A percentile compares a stretch with the other conserved stretches of the same genome.
Conservation (phyloP, 352 stramenopile genomes). For the Phytopythium ostracodes region DNA sequence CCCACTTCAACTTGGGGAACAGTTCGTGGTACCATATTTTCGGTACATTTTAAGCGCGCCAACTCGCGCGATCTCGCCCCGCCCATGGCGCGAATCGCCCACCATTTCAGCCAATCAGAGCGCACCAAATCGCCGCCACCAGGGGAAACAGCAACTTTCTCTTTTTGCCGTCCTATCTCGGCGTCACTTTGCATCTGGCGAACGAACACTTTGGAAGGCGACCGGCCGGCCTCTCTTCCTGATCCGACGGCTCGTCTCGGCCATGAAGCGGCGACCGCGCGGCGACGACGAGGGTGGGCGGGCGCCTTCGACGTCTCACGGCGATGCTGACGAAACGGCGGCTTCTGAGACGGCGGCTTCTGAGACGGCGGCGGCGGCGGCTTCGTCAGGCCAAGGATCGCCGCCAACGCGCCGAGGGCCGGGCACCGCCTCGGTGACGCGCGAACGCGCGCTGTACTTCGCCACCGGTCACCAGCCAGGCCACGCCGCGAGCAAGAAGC, state of each 20-base stretch:
- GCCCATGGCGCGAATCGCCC: not conserved
- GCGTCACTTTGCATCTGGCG: not conserved
- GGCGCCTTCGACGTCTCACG: not conserved
- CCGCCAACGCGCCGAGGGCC: slow-evolving; percentile 8
- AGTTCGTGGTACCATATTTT: too few relatives aligned
- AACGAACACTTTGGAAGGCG: not conserved
- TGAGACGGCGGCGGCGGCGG: not conserved
- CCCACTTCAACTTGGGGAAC: too few relatives aligned
- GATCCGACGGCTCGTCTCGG: not conserved
- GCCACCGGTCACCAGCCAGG: slow-evolving; percentile 18
- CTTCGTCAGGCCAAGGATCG: slow-evolving; percentile 1
- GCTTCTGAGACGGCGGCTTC: not conserved
- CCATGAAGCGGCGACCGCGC: not conserved
- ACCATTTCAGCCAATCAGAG: slow-evolving; percentile 10
- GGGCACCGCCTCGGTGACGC: slow-evolving; percentile 26
- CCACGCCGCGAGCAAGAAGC: not conserved
- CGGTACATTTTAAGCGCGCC: slow-evolving; percentile 10
- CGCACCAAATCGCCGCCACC: not conserved
- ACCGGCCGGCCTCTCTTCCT: not conserved
- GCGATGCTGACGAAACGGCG: not conserved
- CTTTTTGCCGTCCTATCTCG: not conserved
- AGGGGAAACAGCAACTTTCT: not conserved
- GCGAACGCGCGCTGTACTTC: slow-evolving; percentile 46
- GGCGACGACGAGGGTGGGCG: not conserved
- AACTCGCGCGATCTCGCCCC: not conserved